Evolutionary conservation across 73 alveolate species (phyloP).

Genomic region (Tetrahymena borealis): DNA sequence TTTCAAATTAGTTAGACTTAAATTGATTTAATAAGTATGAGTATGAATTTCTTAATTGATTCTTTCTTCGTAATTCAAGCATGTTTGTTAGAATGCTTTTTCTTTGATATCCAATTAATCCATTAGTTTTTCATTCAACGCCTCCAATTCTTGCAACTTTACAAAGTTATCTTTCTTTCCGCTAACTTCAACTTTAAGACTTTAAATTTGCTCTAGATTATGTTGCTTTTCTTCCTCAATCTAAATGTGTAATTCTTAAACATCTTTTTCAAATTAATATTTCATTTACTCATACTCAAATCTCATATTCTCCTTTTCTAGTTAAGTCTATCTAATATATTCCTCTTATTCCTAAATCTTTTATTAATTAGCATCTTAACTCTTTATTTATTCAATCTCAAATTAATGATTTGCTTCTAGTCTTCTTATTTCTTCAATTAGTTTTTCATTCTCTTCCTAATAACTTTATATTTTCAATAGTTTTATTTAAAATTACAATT

Average conservation of each 20-base stretch:
- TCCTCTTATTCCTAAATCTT: not conserved
- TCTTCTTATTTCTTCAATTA: not conserved
- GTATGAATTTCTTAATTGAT: not conserved
- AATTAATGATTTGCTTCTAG: not conserved
- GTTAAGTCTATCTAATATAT: not conserved
- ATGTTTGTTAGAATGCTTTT: not conserved
- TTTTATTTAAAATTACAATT: not conserved
- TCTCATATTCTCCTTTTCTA: not conserved
- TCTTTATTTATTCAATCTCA: not conserved
- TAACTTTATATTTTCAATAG: not conserved
- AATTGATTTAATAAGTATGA: not conserved
- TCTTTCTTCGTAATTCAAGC: not conserved
- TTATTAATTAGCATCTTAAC: not conserved
- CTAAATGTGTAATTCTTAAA: not conserved
- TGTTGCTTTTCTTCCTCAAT: not conserved
- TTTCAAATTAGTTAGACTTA: not conserved
- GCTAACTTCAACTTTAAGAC: not conserved
- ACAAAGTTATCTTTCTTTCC: not conserved
- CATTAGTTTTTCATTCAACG: not conserved
- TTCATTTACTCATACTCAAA: not conserved
- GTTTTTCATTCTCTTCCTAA: not conserved
- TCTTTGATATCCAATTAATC: not conserved
- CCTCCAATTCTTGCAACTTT: not conserved
- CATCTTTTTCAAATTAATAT: not conserved
- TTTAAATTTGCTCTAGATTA: not conserved